phyloP scores from a whole-genome alignment of 352 stramenopile genomes.

The Globisporangium spiculum region DNA sequence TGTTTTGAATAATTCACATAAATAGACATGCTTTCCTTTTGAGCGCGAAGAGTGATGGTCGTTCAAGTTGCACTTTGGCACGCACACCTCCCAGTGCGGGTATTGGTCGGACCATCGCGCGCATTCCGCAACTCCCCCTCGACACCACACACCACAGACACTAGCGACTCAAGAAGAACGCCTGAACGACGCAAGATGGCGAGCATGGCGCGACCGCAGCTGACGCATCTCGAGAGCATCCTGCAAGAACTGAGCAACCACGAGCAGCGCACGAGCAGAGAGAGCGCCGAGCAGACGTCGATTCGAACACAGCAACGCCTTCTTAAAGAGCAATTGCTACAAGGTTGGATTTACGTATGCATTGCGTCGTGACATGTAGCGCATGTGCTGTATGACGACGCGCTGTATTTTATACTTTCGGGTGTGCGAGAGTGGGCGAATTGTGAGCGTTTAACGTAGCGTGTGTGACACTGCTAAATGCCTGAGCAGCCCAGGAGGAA shows the following conservation, averaged over 20 bases:
- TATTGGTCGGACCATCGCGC: not conserved
- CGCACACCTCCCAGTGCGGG: not conserved
- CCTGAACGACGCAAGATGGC: not conserved
- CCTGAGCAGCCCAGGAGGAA: conserved; percentile 51
- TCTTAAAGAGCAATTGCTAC: conserved; percentile 50
- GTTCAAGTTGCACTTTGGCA: conserved; percentile 14
- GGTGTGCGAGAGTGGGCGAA: not conserved
- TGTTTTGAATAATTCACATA: not conserved
- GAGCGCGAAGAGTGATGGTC: conserved; percentile 13
- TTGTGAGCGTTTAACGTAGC: not conserved
- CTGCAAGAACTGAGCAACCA: conserved; percentile 49
- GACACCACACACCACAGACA: not conserved
- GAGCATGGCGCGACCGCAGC: conserved; percentile 18
- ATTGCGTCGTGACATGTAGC: not conserved
- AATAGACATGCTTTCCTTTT: not conserved
- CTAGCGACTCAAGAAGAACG: not conserved
- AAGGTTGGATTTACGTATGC: conserved; percentile 22
- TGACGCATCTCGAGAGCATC: conserved; percentile 52
- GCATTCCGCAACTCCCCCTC: conserved; percentile 12
- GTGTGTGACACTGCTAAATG: not conserved
- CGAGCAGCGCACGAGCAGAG: conserved; percentile 41
- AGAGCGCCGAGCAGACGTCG: conserved; percentile 47
- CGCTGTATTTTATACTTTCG: not conserved
- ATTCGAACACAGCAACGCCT: conserved; percentile 44
- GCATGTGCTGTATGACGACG: not conserved